Conservation (phyloP, 2,329 filamentous ascomycete species). For the Aspergillus pseudoterreus region DNA sequence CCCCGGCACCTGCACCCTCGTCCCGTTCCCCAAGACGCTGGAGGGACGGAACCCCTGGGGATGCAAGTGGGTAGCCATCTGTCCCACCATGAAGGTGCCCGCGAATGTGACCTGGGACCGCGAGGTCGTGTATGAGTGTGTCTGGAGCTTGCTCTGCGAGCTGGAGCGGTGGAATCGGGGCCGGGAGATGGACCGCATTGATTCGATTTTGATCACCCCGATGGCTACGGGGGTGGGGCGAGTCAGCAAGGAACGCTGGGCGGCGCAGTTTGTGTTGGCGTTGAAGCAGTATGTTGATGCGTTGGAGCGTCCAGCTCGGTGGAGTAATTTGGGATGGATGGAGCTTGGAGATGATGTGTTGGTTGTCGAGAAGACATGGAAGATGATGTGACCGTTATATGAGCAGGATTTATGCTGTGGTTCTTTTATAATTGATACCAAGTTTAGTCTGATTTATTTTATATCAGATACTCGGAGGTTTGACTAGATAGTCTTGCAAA, state of each 20-base stretch:
- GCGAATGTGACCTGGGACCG: slow-evolving; percentile 46
- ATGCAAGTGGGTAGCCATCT: slow-evolving; percentile 46
- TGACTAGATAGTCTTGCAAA: too few relatives aligned
- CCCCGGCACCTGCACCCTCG: slow-evolving; percentile 49
- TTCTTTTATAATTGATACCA: too few relatives aligned
- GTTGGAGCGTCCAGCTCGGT: slow-evolving; percentile 40
- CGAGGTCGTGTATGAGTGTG: slow-evolving; percentile 53
- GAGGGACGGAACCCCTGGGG: slow-evolving; percentile 38
- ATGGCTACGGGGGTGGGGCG: slow-evolving; percentile 48
- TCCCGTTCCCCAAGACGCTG: slow-evolving; percentile 43
- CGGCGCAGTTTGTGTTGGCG: slow-evolving; percentile 48
- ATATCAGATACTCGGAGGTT: too few relatives aligned
- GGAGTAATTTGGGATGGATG: slow-evolving; percentile 40
- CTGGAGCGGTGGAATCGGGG: slow-evolving; percentile 47
- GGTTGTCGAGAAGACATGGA: slow-evolving; percentile 28
- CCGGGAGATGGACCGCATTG: slow-evolving; percentile 29
- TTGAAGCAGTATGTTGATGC: slow-evolving; percentile 52
- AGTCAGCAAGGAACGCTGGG: slow-evolving; percentile 48
- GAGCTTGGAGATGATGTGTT: slow-evolving; percentile 21
- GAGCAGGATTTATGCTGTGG: too few relatives aligned
- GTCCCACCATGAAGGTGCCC: slow-evolving; percentile 53
- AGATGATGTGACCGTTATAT: too few relatives aligned
- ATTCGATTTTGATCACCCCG: slow-evolving; percentile 50
- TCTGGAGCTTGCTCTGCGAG: slow-evolving; percentile 51
- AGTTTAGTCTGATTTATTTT: too few relatives aligned